Evolutionary conservation across 768 basidiomycete species (phyloP).

Genomic region (Kwoniella sp.): DNA sequence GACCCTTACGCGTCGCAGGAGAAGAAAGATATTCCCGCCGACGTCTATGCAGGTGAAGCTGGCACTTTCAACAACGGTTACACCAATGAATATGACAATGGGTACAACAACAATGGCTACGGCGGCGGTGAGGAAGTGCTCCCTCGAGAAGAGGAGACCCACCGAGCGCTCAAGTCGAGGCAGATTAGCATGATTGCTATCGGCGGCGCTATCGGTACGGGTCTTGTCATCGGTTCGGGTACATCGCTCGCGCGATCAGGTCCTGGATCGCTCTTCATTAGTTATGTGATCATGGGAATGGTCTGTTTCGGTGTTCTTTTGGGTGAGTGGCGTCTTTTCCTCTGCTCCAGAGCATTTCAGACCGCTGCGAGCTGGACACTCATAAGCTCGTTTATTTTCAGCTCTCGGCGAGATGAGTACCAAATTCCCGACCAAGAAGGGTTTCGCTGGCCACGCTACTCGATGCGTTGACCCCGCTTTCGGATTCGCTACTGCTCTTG

Average conservation of each 20-base stretch:
- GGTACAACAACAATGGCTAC: neutral
- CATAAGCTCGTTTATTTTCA: no score
- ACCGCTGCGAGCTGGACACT: no score
- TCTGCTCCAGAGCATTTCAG: neutral
- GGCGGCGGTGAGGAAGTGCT: slow-evolving; percentile 14
- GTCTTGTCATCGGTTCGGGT: slow-evolving; percentile 52
- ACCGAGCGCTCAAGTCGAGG: slow-evolving; percentile 20
- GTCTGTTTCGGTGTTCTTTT: slow-evolving; percentile 28
- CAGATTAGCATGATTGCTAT: slow-evolving; percentile 50
- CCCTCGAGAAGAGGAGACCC: slow-evolving; percentile 24
- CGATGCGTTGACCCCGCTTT: slow-evolving; percentile 47
- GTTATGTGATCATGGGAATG: slow-evolving; percentile 46
- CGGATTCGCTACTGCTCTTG: slow-evolving; percentile 33
- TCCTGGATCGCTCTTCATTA: slow-evolving; percentile 43
- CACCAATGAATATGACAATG: neutral
- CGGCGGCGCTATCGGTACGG: slow-evolving; percentile 54
- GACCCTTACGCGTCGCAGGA: neutral
- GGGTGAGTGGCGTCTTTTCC: slow-evolving; percentile 2
- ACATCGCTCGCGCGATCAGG: slow-evolving; percentile 46
- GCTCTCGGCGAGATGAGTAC: slow-evolving; percentile 52
- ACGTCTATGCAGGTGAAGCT: slow-evolving; percentile 1
- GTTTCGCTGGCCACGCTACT: slow-evolving; percentile 53
- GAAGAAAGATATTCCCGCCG: slow-evolving; percentile 14
- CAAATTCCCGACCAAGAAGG: slow-evolving; percentile 46
- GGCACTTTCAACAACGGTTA: neutral